Evolutionary conservation across 164 flowering plant genomes (phyloP), one percentile per base, ranked within the genome.

Genomic region (Vitis rotundifolia): DNA sequence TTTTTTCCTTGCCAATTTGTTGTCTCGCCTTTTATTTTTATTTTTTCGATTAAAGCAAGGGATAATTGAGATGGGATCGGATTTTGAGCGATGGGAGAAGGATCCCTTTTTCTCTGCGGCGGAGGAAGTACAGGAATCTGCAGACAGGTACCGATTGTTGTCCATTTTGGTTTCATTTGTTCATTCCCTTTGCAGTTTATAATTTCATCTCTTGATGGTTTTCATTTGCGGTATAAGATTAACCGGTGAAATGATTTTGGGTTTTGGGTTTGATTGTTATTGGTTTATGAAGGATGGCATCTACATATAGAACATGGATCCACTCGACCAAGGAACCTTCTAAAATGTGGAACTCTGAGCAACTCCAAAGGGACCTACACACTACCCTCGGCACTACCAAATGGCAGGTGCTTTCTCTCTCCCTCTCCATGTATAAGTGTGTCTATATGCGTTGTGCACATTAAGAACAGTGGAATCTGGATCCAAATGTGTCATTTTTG

Each of bases 61-160:
- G 44, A 37, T 37, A 37, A 3, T 56, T 1, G 54, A 37, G 28
- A 91, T 93, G 98, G 85, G 90, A 13, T 67, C 95, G 70, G 79
- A 79, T 71, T 89, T 93, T 58, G 90, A 90, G 82, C 83, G 87
- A 28, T 93, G 98, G 98, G 97, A 93, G 82, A 93, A 91, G 71
- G 98, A 93, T 85, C 97, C 97, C 7, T 91, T 88, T 77, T 93
- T 91, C 80, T 69, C 89, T 12, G 98, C 88, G 13, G 98, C 98
- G 0, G 98, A 93, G 75, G 94, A 93, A 69, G 97, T 93, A 59
- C 97, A 93, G 74, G 93, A 93, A 81, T 93, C 97, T 5, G 87
- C 95, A 0, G 98, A 93, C 77, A 91, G 97, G 98, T 93, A 74
- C 11, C 44, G 0, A 8, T 13, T 26, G 26, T 28, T 16, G 29